Evolutionary conservation across 2,329 filamentous ascomycete species (phyloP), one percentile per base, ranked within the genome.

Genomic region (Nigrospora oryzae): DNA sequence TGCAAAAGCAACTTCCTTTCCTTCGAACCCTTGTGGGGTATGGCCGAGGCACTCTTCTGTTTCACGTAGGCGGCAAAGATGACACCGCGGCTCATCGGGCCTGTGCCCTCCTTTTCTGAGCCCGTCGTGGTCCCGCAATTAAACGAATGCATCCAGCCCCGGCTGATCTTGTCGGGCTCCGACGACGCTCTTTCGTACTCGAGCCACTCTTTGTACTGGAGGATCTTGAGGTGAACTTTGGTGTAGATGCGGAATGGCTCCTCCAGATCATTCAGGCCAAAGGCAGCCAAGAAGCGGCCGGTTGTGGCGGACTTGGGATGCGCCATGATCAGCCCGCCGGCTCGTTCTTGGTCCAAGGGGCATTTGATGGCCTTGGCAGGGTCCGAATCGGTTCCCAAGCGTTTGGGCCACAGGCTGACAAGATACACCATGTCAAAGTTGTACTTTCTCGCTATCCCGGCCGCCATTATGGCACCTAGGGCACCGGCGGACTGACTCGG

Each of bases 401-500:
- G 15, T 36, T 43, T 43, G 4, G 77, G 75, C 76, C 77, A 79
- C 13, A 81, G 61, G 49, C 75, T 79, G 49, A 79, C 70, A 30
- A 81, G 69, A 50, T 81, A 81, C 12, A 80, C 66, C 19, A 81
- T 63, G 50, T 79, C 74, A 43, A 81, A 79, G 43, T 75, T 67
- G 56, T 78, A 78, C 43, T 71, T 69, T 4, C 64, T 67, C 5
- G 77, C 77, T 35, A 81, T 76, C 31, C 73, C 65, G 1, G 75
- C 74, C 8, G 74, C 73, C 56, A 76, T 69, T 39, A 76, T 70
- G 8, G 76, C 76, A 3, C 74, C 75, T 0, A 67, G 62, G 15
- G 69, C 63, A 13, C 70, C 71, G 7, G 23, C 23, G 12, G 70
- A 68, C 1, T 63, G 62, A 34, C 31, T 44, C 4, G 28, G 30